Conservation (phyloP, 768 basidiomycete genomes). For the Inosperma sp. region DNA sequence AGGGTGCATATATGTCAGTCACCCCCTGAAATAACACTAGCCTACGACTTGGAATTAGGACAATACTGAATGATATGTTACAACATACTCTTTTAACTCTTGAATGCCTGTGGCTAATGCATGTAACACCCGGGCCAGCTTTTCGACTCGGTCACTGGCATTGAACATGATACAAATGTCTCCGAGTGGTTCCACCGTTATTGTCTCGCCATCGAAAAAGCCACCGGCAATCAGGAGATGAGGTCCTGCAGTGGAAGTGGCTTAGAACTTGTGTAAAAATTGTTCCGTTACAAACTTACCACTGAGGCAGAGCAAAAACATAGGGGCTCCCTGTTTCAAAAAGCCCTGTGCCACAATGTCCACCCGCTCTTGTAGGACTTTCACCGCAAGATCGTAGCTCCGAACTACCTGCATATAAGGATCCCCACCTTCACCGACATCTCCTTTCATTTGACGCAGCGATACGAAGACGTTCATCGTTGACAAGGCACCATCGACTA, state of each 20-base stretch:
- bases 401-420: not conserved
- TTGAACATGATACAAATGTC: not conserved
- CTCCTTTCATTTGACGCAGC: not conserved
- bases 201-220: slow-evolving; percentile 1
- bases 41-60: not conserved
- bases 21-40: not conserved
- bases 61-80: not conserved
- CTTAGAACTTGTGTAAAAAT: not conserved
- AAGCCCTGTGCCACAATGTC: not conserved
- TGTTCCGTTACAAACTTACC: not conserved
- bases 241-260: not conserved
- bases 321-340: not conserved
- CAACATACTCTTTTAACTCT: not conserved
- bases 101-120: not conserved
- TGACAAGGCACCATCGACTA: not conserved
- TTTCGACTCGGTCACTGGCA: not conserved
- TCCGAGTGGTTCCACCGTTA: slow-evolving; percentile 2
- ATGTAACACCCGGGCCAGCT: not conserved
- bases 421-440: not conserved
- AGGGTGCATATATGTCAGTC: not conserved
- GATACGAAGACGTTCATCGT: not conserved
- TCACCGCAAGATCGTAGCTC: not conserved
- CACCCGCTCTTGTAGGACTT: not conserved
- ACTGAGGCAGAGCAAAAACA: not conserved
- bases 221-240: not conserved